Conservation (phyloP, 2,329 filamentous ascomycete genomes). For the Trichoderma endophyticum region DNA sequence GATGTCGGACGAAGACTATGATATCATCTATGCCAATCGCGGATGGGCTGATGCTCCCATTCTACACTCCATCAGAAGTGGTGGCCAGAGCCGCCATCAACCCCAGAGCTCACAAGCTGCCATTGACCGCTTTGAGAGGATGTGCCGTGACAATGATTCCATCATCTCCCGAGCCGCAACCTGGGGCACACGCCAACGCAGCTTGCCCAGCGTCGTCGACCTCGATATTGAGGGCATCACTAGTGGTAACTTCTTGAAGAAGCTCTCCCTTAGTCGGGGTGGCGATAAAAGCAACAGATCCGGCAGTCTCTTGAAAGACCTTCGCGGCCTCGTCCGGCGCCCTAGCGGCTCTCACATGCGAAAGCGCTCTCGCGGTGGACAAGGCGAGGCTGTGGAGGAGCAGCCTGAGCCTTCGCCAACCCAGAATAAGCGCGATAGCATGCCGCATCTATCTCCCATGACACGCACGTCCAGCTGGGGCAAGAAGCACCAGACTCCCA, state of each 20-base stretch:
- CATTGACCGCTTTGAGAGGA: slow-evolving; percentile 50
- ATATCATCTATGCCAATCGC: slow-evolving; percentile 47
- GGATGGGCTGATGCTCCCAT: slow-evolving; percentile 50
- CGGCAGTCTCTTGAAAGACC: slow-evolving; percentile 45
- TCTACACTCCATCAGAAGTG: slow-evolving; percentile 43
- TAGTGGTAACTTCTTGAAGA: slow-evolving; percentile 62
- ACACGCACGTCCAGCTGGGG: slow-evolving; percentile 51
- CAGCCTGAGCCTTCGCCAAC: slow-evolving; percentile 25
- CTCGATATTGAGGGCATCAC: slow-evolving; percentile 53
- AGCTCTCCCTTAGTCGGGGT: slow-evolving; percentile 52
- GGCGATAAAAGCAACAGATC: slow-evolving; percentile 45
- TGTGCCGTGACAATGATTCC: slow-evolving; percentile 55
- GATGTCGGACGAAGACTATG: slow-evolving; percentile 45
- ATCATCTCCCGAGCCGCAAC: slow-evolving; percentile 63
- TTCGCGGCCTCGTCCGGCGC: slow-evolving; percentile 49
- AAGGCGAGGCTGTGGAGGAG: slow-evolving; percentile 30
- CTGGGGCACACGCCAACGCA: slow-evolving; percentile 65
- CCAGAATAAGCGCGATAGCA: slow-evolving; percentile 44
- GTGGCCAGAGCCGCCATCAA: slow-evolving; percentile 37
- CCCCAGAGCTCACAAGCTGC: slow-evolving; percentile 52
- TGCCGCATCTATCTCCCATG: slow-evolving; percentile 47
- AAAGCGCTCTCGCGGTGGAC: slow-evolving; percentile 47
- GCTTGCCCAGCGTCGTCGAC: slow-evolving; percentile 58
- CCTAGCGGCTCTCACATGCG: slow-evolving; percentile 43
- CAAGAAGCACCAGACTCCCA: slow-evolving; percentile 49